A percentile compares a stretch with the other conserved stretches of the same genome.
Evolutionary conservation across 345 rosid genomes (phyloP).

Genomic region (Lumnitzera littorea): DNA sequence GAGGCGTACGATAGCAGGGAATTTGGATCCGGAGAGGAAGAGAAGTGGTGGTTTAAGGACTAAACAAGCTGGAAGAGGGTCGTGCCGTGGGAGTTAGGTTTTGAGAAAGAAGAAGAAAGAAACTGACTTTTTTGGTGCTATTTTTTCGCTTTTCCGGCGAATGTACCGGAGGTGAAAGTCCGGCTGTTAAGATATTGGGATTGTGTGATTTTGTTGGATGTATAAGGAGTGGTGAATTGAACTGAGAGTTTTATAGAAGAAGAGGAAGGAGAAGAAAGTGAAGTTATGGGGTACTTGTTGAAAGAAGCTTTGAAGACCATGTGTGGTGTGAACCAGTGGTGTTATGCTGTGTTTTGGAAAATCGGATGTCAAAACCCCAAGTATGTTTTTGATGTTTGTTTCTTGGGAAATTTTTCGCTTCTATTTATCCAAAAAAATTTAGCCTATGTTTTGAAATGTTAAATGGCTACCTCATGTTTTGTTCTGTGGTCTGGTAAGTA

Average conservation of each 20-base stretch:
- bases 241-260: too few species aligned
- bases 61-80: conserved; percentile 47
- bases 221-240: too few species aligned
- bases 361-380: conserved; percentile 82
- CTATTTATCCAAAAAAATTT: too few species aligned
- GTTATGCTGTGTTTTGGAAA: conserved; percentile 95
- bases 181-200: neutral
- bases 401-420: neutral
- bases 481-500: too few species aligned
- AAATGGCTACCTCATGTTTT: too few species aligned
- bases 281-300: conserved; percentile 60
- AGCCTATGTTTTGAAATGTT: too few species aligned
- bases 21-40: conserved; percentile 48
- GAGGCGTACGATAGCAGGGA: conserved; percentile 22
- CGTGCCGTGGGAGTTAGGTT: conserved; percentile 48
- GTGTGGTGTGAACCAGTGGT: conserved; percentile 71
- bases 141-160: conserved; percentile 1
- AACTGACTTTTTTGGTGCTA: too few species aligned
- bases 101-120: neutral
- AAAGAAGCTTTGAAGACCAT: conserved; percentile 76
- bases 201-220: too few species aligned
- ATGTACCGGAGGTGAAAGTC: conserved; percentile 4
- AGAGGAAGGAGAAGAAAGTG: neutral
- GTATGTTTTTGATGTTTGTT: neutral
- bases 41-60: conserved; percentile 44